Evolutionary conservation across 2,329 filamentous ascomycete genomes (phyloP), one percentile per base, ranked within the genome.

Genomic region (Alternaria sp.): DNA sequence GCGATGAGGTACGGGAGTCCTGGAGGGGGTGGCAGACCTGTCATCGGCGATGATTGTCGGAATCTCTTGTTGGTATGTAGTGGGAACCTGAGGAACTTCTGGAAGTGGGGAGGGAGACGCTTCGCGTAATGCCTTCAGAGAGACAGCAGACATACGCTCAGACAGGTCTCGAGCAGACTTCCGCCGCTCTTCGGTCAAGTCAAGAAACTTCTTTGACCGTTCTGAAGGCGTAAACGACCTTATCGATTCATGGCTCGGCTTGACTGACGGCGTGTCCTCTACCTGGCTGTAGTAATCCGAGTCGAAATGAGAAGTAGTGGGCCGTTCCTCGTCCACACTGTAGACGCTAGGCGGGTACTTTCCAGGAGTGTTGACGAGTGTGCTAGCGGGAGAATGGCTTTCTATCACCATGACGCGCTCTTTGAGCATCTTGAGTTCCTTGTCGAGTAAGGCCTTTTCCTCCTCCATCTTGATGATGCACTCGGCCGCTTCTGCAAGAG

Each of bases 251-350:
- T 57, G 70, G 51, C 68, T 71, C 3, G 51, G 34, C 44, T 69
- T 66, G 16, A 62, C 62, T 28, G 67, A 70, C 38, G 75, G 76
- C 24, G 75, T 77, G 12, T 42, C 39, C 7, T 60, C 68, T 42
- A 75, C 72, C 56, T 77, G 75, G 48, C 75, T 78, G 60, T 75
- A 78, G 54, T 78, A 78, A 46, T 78, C 76, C 18, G 76, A 78
- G 49, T 76, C 73, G 39, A 74, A 72, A 46, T 77, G 70, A 36
- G 70, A 74, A 9, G 75, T 78, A n/a, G 75, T 75, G n/a, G 75
- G 73, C 7, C 73, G 66, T 5, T 73, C 71, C 42, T 76, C 76
- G 38, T 78, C 74, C 26, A 77, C 73, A 54, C 73, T 77, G 41
- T 70, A 70, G 36, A 76, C 62, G 18, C 68, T 68, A n/a, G 62